Evolutionary conservation across 495 filamentous ascomycete species (phyloP), one percentile per base, ranked within the genome.

Genomic region (Penicillium silybi): DNA sequence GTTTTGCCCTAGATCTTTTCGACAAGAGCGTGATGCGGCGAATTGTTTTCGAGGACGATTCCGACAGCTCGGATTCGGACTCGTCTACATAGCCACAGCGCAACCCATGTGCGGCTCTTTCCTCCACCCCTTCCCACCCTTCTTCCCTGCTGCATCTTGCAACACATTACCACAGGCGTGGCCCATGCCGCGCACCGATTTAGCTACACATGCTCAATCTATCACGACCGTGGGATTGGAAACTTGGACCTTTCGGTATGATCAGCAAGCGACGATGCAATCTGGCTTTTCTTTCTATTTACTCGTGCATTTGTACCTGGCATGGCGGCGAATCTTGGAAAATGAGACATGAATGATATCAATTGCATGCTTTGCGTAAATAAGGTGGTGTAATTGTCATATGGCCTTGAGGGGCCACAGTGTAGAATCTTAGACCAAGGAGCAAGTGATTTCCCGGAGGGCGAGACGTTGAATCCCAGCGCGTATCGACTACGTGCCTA

Each of bases 1-100:
- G 89, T 38, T 91, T 95, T 67, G 85, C 96, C 29, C 83, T 97
- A 44, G 91, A 97, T 64, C 72, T 97, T 20, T 98, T 97, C 66
- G 92, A 97, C 57, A 92, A 89, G 69, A 83, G 78, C 32, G 89
- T 97, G 23, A 74, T 97, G 67, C 75, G 90, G 57, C 80, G 83
- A 38, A 88, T 97, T 47, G 85, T 97, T 27, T 67, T 86, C 5
- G 81, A 84, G 44, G 84, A 87, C 46, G 83, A 85, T 16, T 77
- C 72, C 3, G 78, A 76, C 18, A 39, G 2, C 20, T 67, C 65
- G 1, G 71, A 74, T 35, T 68, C 64, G 0, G 71, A 74, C 8
- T 64, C 59, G 1, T 66, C 64, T 10, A 64, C 58, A 32, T 73
- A 20, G 56, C 59, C 41, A 45, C 57, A 19, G 49, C 17, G 48